These are phyloP conservation scores for Grosmannia penicillata DNA, from an alignment of 2,329 filamentous ascomycete species.

Conservation along the genomic window DNA sequence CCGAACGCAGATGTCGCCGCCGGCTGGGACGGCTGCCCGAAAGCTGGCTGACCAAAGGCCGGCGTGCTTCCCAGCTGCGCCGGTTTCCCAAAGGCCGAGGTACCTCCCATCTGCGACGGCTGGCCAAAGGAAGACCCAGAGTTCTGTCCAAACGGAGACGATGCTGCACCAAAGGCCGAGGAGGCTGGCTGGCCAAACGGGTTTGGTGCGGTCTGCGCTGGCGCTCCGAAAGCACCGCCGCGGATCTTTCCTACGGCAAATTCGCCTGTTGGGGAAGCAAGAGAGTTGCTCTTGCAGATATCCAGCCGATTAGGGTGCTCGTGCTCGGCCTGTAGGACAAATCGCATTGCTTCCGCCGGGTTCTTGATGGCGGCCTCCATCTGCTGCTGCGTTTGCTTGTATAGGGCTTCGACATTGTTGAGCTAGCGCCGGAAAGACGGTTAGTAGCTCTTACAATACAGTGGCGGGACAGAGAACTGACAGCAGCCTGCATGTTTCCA, in stretches of 20 bases:
- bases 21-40: constrained; percentile 21
- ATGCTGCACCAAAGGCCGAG: constrained; percentile 25
- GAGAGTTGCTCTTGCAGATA: constrained; percentile 33
- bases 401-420: constrained; percentile 44
- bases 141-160: constrained; percentile 17
- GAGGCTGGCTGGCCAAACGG: constrained; percentile 30
- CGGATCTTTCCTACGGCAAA: constrained; percentile 25
- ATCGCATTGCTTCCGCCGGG: constrained; percentile 56
- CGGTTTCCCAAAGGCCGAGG: constrained; percentile 17
- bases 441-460: neutral
- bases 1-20: constrained; percentile 19
- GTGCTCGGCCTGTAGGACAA: constrained; percentile 48
- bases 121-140: constrained; percentile 16
- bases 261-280: constrained; percentile 26
- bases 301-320: constrained; percentile 65
- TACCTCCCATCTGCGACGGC: constrained; percentile 13
- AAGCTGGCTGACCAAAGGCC: constrained; percentile 26
- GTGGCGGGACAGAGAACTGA: constrained; percentile 18
- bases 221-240: constrained; percentile 19
- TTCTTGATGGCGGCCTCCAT: constrained; percentile 58
- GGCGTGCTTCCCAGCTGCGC: constrained; percentile 15
- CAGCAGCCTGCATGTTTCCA: constrained; percentile 43
- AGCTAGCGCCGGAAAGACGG: constrained; percentile 24
- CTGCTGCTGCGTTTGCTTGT: constrained; percentile 51
- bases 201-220: constrained; percentile 6